These are phyloP conservation scores for Penicillium hordei DNA, from an alignment of 2,329 filamentous ascomycete genomes.

Conservation along the genomic window DNA sequence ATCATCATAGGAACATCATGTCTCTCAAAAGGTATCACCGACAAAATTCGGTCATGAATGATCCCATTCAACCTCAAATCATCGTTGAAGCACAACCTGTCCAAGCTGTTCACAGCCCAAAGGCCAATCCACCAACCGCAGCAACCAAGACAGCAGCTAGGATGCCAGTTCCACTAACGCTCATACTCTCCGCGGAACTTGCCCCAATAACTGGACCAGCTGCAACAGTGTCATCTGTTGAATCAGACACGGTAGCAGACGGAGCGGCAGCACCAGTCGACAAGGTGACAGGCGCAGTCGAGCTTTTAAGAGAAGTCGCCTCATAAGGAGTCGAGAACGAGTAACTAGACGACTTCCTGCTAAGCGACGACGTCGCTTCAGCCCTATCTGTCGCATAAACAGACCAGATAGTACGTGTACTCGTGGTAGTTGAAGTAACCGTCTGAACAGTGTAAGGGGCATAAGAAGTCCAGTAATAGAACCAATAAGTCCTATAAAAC, in stretches of 20 bases:
- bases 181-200: not conserved
- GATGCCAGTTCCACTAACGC: constrained; percentile 1
- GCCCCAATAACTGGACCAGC: not conserved
- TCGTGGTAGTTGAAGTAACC: constrained; percentile 20
- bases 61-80: not conserved
- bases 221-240: not conserved
- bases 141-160: constrained; percentile 3
- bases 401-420: constrained; percentile 17
- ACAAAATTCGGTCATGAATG: not conserved
- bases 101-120: constrained; percentile 13
- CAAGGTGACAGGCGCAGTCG: constrained; percentile 10
- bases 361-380: constrained; percentile 12
- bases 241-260: not conserved
- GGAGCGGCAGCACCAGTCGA: not conserved
- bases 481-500: constrained; percentile 20
- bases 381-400: constrained; percentile 13
- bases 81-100: no score
- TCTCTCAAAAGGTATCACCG: not conserved
- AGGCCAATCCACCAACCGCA: constrained; percentile 17
- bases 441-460: constrained; percentile 18
- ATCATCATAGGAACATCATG: not conserved
- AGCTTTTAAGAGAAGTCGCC: constrained; percentile 19
- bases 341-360: not conserved
- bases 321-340: constrained; percentile 13
- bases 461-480: constrained; percentile 24